phyloP scores from a whole-genome alignment of 1,284 basidiomycete species.

The Ceratobasidium sp. region DNA sequence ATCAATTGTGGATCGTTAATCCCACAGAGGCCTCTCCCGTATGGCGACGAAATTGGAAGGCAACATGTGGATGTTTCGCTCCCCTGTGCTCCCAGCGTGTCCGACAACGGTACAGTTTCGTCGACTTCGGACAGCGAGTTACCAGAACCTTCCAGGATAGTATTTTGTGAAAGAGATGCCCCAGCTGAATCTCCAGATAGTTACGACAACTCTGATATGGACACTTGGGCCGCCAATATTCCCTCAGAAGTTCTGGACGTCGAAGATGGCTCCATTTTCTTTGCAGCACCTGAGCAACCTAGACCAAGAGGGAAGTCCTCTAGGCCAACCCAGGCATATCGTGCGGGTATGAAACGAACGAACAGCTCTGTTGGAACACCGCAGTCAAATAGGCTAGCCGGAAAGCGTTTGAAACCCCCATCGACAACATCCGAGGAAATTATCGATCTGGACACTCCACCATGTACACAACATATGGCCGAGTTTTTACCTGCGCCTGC shows the following conservation, averaged over 20 bases:
- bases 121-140: not conserved
- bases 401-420: not conserved
- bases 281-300: not conserved
- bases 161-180: not conserved
- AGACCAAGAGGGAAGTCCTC: not conserved
- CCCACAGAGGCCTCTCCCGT: not conserved
- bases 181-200: slow-evolving; percentile 7
- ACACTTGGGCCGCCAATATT: slow-evolving; percentile 31
- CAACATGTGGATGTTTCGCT: too few species aligned
- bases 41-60: too few species aligned
- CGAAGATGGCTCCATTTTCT: slow-evolving; percentile 19
- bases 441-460: not conserved
- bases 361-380: too few species aligned
- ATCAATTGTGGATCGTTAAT: slow-evolving; percentile 19
- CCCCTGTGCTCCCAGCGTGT: too few species aligned
- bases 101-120: not conserved
- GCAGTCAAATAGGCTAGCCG: not conserved
- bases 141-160: slow-evolving; percentile 1
- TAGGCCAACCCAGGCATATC: not conserved
- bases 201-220: slow-evolving; percentile 36
- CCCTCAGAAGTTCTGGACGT: slow-evolving; percentile 28
- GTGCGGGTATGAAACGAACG: not conserved
- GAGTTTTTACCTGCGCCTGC: slow-evolving; percentile 1
- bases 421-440: not conserved
- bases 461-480: not conserved